Conservation (phyloP, 768 basidiomycete species). For the Lanmaoa pseudosensibilis region DNA sequence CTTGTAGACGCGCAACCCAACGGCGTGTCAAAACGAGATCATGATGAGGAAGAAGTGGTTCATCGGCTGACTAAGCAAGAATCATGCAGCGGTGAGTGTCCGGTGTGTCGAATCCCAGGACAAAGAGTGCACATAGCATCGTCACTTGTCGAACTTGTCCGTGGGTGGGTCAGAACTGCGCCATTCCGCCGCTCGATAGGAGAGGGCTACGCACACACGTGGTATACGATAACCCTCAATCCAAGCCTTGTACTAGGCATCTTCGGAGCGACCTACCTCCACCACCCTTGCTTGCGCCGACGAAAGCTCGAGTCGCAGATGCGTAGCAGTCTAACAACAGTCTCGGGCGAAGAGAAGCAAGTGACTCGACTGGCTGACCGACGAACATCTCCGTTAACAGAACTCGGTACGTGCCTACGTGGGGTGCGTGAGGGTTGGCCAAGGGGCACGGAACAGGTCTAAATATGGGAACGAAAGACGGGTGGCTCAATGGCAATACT, state of each 20-base stretch:
- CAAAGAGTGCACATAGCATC: neutral
- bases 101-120: too few species aligned
- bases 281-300: neutral
- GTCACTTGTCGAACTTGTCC: neutral
- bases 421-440: neutral
- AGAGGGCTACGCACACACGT: neutral
- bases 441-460: neutral
- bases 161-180: neutral
- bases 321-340: neutral
- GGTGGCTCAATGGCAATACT: conserved; percentile 10
- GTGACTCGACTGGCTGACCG: neutral
- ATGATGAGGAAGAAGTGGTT: too few species aligned
- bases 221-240: neutral
- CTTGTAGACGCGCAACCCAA: neutral
- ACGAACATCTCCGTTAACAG: neutral
- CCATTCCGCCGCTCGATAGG: neutral
- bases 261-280: neutral
- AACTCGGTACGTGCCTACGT: neutral
- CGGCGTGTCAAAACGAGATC: neutral
- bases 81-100: too few species aligned
- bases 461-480: neutral
- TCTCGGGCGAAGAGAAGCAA: neutral
- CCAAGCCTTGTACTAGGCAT: neutral
- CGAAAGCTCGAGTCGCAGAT: neutral
- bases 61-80: neutral